Base-by-base conservation (phyloP, 768 basidiomycete genomes). In the Wakefieldia striispora region DNA sequence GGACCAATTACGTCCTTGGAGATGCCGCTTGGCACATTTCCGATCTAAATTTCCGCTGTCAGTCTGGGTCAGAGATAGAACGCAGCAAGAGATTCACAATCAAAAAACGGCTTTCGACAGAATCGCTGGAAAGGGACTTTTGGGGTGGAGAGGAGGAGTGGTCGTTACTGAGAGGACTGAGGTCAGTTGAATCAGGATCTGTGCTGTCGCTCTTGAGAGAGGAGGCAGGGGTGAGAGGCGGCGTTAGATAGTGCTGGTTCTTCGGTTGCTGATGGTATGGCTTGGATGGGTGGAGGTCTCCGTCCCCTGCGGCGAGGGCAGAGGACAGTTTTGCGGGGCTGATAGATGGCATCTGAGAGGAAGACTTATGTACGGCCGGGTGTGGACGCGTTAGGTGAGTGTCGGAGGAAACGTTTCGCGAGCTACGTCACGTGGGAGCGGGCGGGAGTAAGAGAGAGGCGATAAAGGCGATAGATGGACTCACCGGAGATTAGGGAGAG, bases 211-310 rank as follows among this genome's bases (percentile, higher is more conserved):
- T 68, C 48, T 64, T 70, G 55, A 77, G 70, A 1, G 77, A 75
- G 8, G 82, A 84, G 1, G 86, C 82, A 1, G 86, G 86, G 1
- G 86, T 87, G 38, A 88, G 75, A 11, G 85, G 86, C 29, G 85
- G 85, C 0, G 85, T 87, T 45, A 86, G 72, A 37, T 83, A 71
- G 20, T 67, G 60, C 21, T 68, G 63, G 17, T 66, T 64, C 43
- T 56, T 69, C 16, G 63, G 36, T 23, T 59, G 59, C 21, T 61
- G 66, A 23, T 27, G 51, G 20, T 56, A 24, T 10, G 51, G 61
- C 44, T 55, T 67, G 11, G 24, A 23, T 43, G 39, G 27, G 41
- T 53, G 61, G 5, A 40, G 21, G 46, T 67, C 64, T 2, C 44
- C n/a, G 35, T 56, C 62, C 27, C 58, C 60, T 40, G 27, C n/a